Percentiles rank a stretch among this genome's conserved stretches.
Conservation (phyloP, 805 yeast genomes). For the Wickerhamiella brachini region DNA sequence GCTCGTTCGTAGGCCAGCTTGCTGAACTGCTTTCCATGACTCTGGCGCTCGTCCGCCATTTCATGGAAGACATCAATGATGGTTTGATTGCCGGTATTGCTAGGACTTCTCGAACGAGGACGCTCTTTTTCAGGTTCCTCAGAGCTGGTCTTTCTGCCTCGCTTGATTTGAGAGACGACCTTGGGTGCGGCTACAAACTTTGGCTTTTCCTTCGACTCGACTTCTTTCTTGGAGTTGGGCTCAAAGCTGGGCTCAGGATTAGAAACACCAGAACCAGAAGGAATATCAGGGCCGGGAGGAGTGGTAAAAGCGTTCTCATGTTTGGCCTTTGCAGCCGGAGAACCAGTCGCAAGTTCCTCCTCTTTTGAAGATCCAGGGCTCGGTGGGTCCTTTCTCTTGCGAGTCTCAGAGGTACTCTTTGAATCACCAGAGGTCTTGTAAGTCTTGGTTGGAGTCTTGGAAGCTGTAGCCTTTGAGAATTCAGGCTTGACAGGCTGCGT, state of each 20-base stretch:
- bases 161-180: too few species aligned
- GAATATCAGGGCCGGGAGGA: not conserved
- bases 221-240: not conserved
- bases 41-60: slow-evolving; percentile 23
- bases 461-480: too few species aligned
- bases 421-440: not conserved
- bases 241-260: not conserved
- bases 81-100: slow-evolving; percentile 17
- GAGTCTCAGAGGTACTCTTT: not conserved
- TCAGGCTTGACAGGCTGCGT: too few species aligned
- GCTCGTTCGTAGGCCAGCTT: slow-evolving; percentile 34
- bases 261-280: too few species aligned
- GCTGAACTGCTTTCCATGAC: slow-evolving; percentile 27
- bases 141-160: too few species aligned
- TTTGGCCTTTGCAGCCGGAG: not conserved
- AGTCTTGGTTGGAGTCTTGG: too few species aligned
- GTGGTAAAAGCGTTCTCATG: not conserved
- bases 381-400: not conserved
- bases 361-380: too few species aligned
- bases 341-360: not conserved
- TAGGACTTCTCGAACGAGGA: not conserved
- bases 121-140: too few species aligned
- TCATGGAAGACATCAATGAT: slow-evolving; percentile 24
- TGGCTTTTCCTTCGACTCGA: not conserved
- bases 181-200: too few species aligned